A percentile compares a stretch with the other conserved stretches of the same genome.
Evolutionary conservation across 148 eudicot species (phyloP).

Genomic region (Chenopodium suecicum): DNA sequence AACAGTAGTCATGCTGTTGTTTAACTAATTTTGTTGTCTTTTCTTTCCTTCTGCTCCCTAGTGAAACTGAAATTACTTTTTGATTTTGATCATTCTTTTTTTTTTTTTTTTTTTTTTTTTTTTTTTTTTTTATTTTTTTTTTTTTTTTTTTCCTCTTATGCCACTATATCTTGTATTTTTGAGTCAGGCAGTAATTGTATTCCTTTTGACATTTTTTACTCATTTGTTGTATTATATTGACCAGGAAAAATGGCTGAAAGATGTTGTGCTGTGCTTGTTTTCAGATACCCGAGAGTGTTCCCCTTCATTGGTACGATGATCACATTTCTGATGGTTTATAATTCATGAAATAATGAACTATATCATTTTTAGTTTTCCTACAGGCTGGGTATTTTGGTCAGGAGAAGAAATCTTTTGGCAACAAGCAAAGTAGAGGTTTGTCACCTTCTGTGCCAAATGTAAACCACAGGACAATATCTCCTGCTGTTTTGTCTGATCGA

Average conservation of each 20-base stretch:
- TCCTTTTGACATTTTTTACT: conserved; percentile 3
- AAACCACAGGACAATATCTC: conserved; percentile 54
- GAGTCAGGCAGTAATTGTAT: not conserved
- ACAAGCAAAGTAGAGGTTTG: conserved; percentile 50
- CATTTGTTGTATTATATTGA: not conserved
- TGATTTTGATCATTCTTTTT: not conserved
- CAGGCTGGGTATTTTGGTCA: conserved; percentile 69
- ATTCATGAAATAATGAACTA: conserved; percentile 10
- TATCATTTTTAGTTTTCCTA: conserved; percentile 24
- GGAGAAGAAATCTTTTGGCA: conserved; percentile 56
- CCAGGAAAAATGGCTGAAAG: conserved; percentile 80
- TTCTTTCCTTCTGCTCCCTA: not conserved
- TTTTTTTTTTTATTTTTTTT: too few species aligned
- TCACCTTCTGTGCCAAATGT: conserved; percentile 35
- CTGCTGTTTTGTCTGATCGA: conserved; percentile 49
- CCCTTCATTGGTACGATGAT: conserved; percentile 69
- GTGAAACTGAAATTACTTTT: not conserved
- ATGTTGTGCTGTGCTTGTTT: conserved; percentile 57
- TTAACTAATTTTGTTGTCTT: not conserved
- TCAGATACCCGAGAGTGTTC: conserved; percentile 85
- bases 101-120: not conserved
- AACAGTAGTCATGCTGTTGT: not conserved
- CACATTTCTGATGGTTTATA: conserved; percentile 10
- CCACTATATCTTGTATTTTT: not conserved
- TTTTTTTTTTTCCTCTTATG: too few species aligned